These are phyloP conservation scores for Pythium utonaiense DNA, from an alignment of 352 stramenopile species.

Conservation along the genomic window DNA sequence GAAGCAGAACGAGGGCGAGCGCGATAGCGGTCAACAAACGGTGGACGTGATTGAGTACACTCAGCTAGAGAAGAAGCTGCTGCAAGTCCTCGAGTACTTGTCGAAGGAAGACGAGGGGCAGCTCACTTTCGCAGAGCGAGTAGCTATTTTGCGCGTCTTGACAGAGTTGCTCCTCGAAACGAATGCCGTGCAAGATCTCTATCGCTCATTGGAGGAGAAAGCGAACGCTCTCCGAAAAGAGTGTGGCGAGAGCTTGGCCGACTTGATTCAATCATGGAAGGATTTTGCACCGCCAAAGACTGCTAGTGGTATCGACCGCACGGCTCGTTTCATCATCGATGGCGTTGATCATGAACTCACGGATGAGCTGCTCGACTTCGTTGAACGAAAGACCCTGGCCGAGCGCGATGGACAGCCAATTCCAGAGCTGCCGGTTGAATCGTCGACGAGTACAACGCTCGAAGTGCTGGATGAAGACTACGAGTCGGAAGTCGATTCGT, in stretches of 20 bases:
- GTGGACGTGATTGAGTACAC: slow-evolving; percentile 45
- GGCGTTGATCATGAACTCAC: slow-evolving; percentile 65
- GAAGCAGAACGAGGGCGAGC: slow-evolving; percentile 8
- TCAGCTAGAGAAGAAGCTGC: slow-evolving; percentile 51
- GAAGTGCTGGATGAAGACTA: slow-evolving; percentile 10
- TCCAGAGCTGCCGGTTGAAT: slow-evolving; percentile 32
- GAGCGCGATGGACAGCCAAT: slow-evolving; percentile 51
- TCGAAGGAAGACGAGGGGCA: slow-evolving; percentile 70
- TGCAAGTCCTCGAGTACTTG: slow-evolving; percentile 55
- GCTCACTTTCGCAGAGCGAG: slow-evolving; percentile 43
- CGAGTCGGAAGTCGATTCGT: slow-evolving; percentile 28
- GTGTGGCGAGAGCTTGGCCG: slow-evolving; percentile 48
- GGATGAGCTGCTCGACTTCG: slow-evolving; percentile 61
- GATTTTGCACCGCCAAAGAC: slow-evolving; percentile 41
- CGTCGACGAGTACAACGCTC: background rate
- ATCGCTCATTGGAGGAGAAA: slow-evolving; percentile 60
- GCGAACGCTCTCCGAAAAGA: slow-evolving; percentile 52
- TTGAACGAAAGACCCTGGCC: slow-evolving; percentile 60
- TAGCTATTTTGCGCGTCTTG: slow-evolving; percentile 55
- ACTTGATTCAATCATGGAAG: slow-evolving; percentile 61
- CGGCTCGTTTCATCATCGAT: slow-evolving; percentile 71
- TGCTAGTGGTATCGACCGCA: slow-evolving; percentile 49
- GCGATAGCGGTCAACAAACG: slow-evolving; percentile 28
- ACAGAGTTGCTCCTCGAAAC: slow-evolving; percentile 63
- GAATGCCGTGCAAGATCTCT: slow-evolving; percentile 57